A percentile compares a stretch with the other conserved stretches of the same genome.
Evolutionary conservation across 495 filamentous ascomycete genomes (phyloP).

Genomic region (Lasiosphaeriaceae sp.): DNA sequence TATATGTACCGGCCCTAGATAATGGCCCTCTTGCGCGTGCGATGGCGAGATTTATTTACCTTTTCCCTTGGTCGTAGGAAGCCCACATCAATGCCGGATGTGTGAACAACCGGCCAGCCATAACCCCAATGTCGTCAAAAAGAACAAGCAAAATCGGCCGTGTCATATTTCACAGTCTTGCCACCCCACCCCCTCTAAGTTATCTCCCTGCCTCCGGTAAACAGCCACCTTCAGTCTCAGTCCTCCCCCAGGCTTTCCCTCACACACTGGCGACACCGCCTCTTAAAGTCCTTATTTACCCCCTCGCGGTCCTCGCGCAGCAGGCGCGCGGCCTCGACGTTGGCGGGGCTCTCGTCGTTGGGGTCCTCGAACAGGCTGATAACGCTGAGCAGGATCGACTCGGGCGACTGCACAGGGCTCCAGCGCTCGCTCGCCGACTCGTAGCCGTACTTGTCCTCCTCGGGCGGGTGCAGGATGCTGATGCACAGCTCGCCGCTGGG

Average conservation of each 20-base stretch:
- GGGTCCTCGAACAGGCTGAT: slow-evolving; percentile 91
- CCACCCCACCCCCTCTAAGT: background rate
- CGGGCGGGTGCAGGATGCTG: slow-evolving; percentile 92
- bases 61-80: too few relatives aligned
- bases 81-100: too few relatives aligned
- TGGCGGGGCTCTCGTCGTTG: slow-evolving; percentile 93
- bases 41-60: too few relatives aligned
- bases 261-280: slow-evolving; percentile 70
- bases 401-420: slow-evolving; percentile 95
- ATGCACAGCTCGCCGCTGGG: slow-evolving; percentile 88
- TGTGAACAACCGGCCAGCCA: too few relatives aligned
- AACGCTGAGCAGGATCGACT: slow-evolving; percentile 88
- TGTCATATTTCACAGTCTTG: too few relatives aligned
- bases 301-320: slow-evolving; percentile 76
- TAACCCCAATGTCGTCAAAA: too few relatives aligned
- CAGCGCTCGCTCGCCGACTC: slow-evolving; percentile 89
- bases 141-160: too few relatives aligned
- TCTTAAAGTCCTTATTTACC: slow-evolving; percentile 65
- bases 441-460: slow-evolving; percentile 95
- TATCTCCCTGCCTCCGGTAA: background rate
- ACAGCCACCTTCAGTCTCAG: slow-evolving; percentile 18
- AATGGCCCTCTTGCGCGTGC: too few relatives aligned
- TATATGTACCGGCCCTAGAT: too few relatives aligned
- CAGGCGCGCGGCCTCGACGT: slow-evolving; percentile 84
- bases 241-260: slow-evolving; percentile 80